Conservation (phyloP, 768 basidiomycete genomes). For the Clitopilus passeckerianus region DNA sequence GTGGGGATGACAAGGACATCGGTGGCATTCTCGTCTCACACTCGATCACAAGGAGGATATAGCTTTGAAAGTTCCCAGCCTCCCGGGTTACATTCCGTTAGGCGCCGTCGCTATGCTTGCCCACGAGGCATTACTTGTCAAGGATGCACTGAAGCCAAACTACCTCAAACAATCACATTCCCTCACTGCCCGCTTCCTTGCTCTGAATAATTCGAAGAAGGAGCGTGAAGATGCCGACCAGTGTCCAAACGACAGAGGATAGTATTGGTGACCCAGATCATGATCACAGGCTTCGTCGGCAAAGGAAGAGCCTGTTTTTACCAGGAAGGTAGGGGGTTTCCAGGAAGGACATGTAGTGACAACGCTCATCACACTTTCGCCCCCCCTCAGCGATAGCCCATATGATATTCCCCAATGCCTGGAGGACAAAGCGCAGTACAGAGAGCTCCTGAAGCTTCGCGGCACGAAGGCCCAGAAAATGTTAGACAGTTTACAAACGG, state of each 20-base stretch:
- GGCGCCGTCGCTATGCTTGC: too few relatives aligned
- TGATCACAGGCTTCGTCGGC: not conserved
- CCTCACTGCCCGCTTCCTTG: too few relatives aligned
- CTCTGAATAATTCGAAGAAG: too few relatives aligned
- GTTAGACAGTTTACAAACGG: not conserved
- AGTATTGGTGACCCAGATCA: not conserved
- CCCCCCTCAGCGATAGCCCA: not conserved
- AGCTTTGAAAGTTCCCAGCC: too few relatives aligned
- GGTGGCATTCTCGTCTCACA: too few relatives aligned
- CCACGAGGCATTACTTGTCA: too few relatives aligned
- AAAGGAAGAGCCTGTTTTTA: not conserved
- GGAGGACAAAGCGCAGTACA: not conserved
- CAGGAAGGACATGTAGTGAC: not conserved
- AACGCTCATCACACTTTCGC: not conserved
- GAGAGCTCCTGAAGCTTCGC: not conserved
- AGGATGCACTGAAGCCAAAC: too few relatives aligned
- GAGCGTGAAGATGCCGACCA: too few relatives aligned
- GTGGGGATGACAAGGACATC: too few relatives aligned
- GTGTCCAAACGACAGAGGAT: not conserved
- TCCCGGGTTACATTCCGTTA: too few relatives aligned
- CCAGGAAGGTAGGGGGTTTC: not conserved
- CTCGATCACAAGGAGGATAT: too few relatives aligned
- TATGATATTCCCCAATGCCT: not conserved
- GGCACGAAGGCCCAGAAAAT: not conserved
- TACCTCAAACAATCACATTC: too few relatives aligned